Evolutionary conservation across 179 eudicot genomes (phyloP).

Genomic region (Nepenthes alata): DNA sequence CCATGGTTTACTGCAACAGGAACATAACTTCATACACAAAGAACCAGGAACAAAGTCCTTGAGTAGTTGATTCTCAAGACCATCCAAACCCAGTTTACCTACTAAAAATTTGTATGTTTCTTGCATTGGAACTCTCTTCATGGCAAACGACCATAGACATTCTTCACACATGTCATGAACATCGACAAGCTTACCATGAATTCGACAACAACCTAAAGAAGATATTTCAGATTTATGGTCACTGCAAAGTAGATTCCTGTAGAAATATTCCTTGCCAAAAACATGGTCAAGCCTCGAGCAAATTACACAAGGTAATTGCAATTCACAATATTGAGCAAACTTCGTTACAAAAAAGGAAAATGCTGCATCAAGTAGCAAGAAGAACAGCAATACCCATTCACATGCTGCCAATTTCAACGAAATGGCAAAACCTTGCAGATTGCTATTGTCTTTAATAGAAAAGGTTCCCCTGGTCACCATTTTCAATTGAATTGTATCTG

Average conservation of each 20-base stretch:
- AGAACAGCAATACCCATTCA: constrained; percentile 69
- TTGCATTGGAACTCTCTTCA: constrained; percentile 27
- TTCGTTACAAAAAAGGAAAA: constrained; percentile 59
- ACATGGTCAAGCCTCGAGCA: constrained; percentile 78
- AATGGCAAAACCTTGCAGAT: constrained; percentile 19
- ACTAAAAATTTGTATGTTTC: constrained; percentile 37
- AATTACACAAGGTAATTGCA: constrained; percentile 59
- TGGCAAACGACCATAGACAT: constrained; percentile 43
- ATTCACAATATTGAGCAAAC: constrained; percentile 67
- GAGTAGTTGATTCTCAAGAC: constrained; percentile 19
- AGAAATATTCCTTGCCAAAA: constrained; percentile 38
- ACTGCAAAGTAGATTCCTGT: constrained; percentile 35
- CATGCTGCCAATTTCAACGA: constrained; percentile 51
- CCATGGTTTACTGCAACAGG: constrained; percentile 58
- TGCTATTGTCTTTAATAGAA: constrained; percentile 22
- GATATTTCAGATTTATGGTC: constrained; percentile 57
- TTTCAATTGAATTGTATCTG: constrained; percentile 6
- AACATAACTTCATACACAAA: constrained; percentile 32
- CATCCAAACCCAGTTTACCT: constrained; percentile 48
- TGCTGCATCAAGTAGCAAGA: constrained; percentile 63
- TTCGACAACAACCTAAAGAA: constrained; percentile 41
- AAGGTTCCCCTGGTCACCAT: constrained; percentile 29
- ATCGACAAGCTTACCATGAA: constrained; percentile 53
- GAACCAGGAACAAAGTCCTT: constrained; percentile 22
- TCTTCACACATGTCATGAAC: constrained; percentile 59